Evolutionary conservation across 768 basidiomycete genomes (phyloP), one percentile per base, ranked within the genome.

Genomic region (Austroboletus eburneus): DNA sequence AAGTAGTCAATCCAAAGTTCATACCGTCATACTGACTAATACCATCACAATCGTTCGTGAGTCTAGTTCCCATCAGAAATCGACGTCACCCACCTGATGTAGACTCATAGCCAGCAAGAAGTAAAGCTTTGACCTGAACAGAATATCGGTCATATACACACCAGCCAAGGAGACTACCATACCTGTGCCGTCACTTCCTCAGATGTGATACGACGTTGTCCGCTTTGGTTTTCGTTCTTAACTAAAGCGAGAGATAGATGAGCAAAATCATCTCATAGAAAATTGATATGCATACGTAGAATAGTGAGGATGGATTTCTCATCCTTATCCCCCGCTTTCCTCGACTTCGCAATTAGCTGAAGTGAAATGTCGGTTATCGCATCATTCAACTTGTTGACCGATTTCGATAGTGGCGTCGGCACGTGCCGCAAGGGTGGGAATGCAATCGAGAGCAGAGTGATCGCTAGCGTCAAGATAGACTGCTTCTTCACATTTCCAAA

Each of bases 121-220:
- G 58, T 10, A 73, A 57, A 5, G 68, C 58, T 43, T 72, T 73
- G 58, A 68, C 62, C 64, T 64, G 14, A 10, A 18, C 25, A 3
- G 10, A 14, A n/a, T 35, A 6, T 33, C 3, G 7, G 12, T 35
- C 14, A 48, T 25, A 23, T 7, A 25, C 9, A 37, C 13, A 17
- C 23, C 14, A 16, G 23, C 29, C 9, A 3, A 39, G 4, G 9
- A 13, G 1, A 29, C 14, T 27, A 39, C 17, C 42, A 7, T 35
- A 69, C 65, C 50, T 68, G 69, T n/a, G 58, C 61, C 9, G 67
- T 56, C 6, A 76, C 67, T 49, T 77, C 75, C 30, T 76, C 73
- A 13, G 62, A 54, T 0, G 68, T 62, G 58, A 75, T 58, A 42
- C 54, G 56, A 9, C 70, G 49, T 29, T 63, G 61, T 16, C 10